Evolutionary conservation across 169 alveolate genomes (phyloP).

Genomic region (Eimeria necatrix): DNA sequence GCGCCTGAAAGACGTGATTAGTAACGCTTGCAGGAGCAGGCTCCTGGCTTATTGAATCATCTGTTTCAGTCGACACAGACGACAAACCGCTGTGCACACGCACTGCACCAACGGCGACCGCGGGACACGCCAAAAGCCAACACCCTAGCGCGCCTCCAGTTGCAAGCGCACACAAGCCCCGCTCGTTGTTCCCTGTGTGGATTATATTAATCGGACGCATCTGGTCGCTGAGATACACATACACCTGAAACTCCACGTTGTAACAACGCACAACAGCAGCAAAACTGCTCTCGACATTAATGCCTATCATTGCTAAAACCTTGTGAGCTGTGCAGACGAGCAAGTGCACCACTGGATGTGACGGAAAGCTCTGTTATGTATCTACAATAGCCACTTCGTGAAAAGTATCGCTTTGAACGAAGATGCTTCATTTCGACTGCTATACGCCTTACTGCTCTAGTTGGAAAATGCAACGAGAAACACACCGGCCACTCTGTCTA

Average conservation of each 20-base stretch:
- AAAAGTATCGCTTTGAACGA: too few species aligned
- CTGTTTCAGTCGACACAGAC: background rate
- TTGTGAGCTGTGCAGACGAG: too few species aligned
- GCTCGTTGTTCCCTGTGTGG: conserved; percentile 78
- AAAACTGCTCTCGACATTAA: too few species aligned
- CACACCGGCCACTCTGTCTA: background rate
- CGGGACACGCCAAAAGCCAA: conserved; percentile 79
- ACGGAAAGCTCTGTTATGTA: too few species aligned
- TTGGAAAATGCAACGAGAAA: too few species aligned
- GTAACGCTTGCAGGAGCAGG: background rate
- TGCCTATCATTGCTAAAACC: too few species aligned
- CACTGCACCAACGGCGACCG: conserved; percentile 77
- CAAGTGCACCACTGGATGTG: too few species aligned
- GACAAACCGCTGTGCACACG: conserved; percentile 44
- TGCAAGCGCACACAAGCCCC: conserved; percentile 77
- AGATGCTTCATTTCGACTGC: too few species aligned
- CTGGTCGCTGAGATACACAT: conserved; percentile 64
- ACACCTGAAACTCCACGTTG: conserved; percentile 35
- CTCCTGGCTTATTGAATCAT: background rate
- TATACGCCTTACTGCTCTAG: too few species aligned
- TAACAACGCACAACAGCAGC: background rate
- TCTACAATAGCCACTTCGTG: too few species aligned
- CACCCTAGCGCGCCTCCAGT: conserved; percentile 12
- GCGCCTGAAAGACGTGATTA: conserved; percentile 76
- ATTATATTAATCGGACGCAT: conserved; percentile 68